A percentile compares a stretch with the other conserved stretches of the same genome.
Conservation (phyloP, 2,329 filamentous ascomycete species). For the Ophiostoma fasciatum region DNA sequence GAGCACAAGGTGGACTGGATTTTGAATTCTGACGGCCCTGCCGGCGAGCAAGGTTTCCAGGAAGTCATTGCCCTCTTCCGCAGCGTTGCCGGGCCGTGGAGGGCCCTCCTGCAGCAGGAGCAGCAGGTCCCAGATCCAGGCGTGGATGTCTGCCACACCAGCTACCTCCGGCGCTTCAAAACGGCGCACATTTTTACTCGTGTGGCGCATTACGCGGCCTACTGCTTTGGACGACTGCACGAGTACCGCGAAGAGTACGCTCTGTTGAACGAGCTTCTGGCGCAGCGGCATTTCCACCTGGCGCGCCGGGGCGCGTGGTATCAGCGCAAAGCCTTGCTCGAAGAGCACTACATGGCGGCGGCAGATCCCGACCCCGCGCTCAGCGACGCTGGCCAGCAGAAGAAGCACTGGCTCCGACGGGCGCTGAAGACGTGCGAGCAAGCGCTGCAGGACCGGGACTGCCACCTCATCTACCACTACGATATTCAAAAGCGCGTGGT, state of each 20-base stretch:
- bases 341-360: constrained; percentile 85
- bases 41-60: constrained; percentile 48
- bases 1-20: constrained; percentile 72
- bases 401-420: constrained; percentile 67
- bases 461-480: constrained; percentile 86
- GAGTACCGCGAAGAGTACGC: constrained; percentile 62
- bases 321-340: constrained; percentile 80
- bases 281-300: constrained; percentile 71
- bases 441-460: constrained; percentile 74
- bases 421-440: constrained; percentile 71
- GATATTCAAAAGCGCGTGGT: constrained; percentile 87
- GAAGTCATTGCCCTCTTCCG: constrained; percentile 59
- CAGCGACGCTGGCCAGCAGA: constrained; percentile 37
- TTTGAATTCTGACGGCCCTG: constrained; percentile 62
- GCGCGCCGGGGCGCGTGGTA: constrained; percentile 85
- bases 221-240: constrained; percentile 69
- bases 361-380: constrained; percentile 30
- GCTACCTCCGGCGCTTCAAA: constrained; percentile 78
- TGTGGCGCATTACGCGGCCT: constrained; percentile 76
- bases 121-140: constrained; percentile 59
- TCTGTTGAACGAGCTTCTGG: constrained; percentile 59
- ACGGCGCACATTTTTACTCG: constrained; percentile 88
- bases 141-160: constrained; percentile 72
- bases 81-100: constrained; percentile 69
- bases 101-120: constrained; percentile 55